Conservation (phyloP, 1,139 yeast genomes). For the Sugiyamaella neomexicana region DNA sequence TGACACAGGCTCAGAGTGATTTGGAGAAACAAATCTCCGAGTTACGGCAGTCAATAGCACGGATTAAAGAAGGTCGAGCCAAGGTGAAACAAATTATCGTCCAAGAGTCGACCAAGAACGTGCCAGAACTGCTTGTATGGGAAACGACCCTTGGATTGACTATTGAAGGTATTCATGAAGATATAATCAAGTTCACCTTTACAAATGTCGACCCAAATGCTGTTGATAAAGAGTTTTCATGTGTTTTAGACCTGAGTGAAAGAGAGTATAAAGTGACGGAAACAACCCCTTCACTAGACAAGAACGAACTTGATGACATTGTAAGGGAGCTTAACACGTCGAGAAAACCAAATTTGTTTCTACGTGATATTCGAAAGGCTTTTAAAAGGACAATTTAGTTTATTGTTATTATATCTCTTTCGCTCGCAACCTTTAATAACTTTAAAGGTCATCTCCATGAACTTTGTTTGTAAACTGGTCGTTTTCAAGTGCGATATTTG, state of each 20-base stretch:
- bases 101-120: conserved; percentile 32
- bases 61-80: conserved; percentile 24
- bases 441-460: conserved; percentile 20
- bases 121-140: conserved; percentile 37
- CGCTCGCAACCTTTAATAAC: not conserved
- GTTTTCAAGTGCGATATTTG: conserved; percentile 29
- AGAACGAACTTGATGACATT: conserved; percentile 21
- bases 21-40: conserved; percentile 26
- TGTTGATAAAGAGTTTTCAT: conserved; percentile 31
- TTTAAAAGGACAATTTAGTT: conserved; percentile 17
- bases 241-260: conserved; percentile 33
- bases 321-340: conserved; percentile 27
- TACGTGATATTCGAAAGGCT: conserved; percentile 29
- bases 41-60: conserved; percentile 21
- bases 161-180: conserved; percentile 36
- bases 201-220: conserved; percentile 33
- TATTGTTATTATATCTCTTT: not conserved
- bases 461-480: conserved; percentile 13
- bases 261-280: conserved; percentile 31
- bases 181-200: conserved; percentile 35
- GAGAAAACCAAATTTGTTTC: conserved; percentile 28
- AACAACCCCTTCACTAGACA: conserved; percentile 24
- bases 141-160: conserved; percentile 36
- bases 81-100: conserved; percentile 27
- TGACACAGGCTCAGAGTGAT: conserved; percentile 24